Conservation (phyloP, 2,329 filamentous ascomycete species). For the Ophiostoma australiae region DNA sequence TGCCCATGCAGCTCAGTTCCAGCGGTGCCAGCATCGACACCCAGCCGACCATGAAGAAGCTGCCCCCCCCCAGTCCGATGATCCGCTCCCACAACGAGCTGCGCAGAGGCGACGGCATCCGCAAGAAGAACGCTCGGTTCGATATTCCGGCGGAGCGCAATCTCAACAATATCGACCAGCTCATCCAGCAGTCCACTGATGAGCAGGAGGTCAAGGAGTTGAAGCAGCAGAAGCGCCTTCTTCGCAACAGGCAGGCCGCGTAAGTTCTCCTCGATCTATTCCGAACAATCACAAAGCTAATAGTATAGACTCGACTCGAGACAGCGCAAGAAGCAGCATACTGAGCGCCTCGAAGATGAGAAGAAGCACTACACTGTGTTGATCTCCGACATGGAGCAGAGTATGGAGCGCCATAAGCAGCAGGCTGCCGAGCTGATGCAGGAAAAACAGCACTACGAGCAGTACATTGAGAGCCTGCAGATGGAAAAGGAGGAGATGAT, state of each 20-base stretch:
- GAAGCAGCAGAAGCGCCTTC: constrained; percentile 93
- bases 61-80: constrained; percentile 62
- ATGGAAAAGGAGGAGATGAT: constrained; percentile 92
- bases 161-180: constrained; percentile 86
- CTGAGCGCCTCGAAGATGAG: constrained; percentile 91
- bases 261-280: constrained; percentile 48
- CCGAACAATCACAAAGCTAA: constrained; percentile 19
- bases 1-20: constrained; percentile 24
- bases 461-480: constrained; percentile 70
- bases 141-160: constrained; percentile 94
- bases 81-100: constrained; percentile 72
- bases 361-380: constrained; percentile 83
- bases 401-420: constrained; percentile 62
- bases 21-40: constrained; percentile 44
- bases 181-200: constrained; percentile 82
- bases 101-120: constrained; percentile 77
- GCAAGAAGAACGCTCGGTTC: constrained; percentile 98
- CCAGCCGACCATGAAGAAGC: constrained; percentile 49
- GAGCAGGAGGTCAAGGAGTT: constrained; percentile 95
- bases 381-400: constrained; percentile 74
- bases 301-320: constrained; percentile 76
- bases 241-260: constrained; percentile 95
- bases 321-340: constrained; percentile 97
- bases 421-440: constrained; percentile 66
- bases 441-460: constrained; percentile 68